Evolutionary conservation across 345 rosid species (phyloP), one percentile per base, ranked within the genome.

Genomic region (Pistacia integerrima): DNA sequence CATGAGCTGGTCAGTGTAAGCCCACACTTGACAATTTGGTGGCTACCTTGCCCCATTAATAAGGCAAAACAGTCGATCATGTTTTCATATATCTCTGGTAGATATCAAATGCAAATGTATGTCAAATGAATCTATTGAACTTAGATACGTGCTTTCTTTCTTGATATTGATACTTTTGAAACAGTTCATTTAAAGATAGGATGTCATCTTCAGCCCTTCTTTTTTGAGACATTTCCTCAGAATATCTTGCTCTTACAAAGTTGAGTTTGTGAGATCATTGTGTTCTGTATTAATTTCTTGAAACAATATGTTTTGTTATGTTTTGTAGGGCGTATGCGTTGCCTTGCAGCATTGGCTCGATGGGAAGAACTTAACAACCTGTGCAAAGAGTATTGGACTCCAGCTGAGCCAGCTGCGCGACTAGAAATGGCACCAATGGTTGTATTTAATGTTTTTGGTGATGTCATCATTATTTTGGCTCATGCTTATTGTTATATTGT

Each of bases 361-460:
- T 96, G 98, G 97, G 98, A 96, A 82, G 99, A 96, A 78, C 94
- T 96, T 76, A 93, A 86, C 89, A 90, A 88, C 87, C 87, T 93
- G 55, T 96, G 99, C 87, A 96, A 92, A 81, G 99, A 96, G 67
- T 92, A 90, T 82, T 96, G 99, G 99, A 90, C 97, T 75, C 94
- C 97, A 65, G 97, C 99, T 49, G 99, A 96, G 86, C 97, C 94
- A 71, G 81, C 97, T 74, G 97, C 94, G 51, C 94, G 99, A 74
- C 82, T 96, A 66, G 99, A 96, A 90, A 96, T 96, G 99, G 99
- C 99, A 59, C 97, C 99, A 69, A 87, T 93, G 98, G 99, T 96
- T 84, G 78, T 85, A 77, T 67, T 77, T 84, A 70, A 48, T 77
- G 52, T 70, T 25, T 77, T 14, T 76, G 60, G 68, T 49, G 66